Evolutionary conservation across 257 asterid genomes (phyloP).

Genomic region (Penstemon newberryi): DNA sequence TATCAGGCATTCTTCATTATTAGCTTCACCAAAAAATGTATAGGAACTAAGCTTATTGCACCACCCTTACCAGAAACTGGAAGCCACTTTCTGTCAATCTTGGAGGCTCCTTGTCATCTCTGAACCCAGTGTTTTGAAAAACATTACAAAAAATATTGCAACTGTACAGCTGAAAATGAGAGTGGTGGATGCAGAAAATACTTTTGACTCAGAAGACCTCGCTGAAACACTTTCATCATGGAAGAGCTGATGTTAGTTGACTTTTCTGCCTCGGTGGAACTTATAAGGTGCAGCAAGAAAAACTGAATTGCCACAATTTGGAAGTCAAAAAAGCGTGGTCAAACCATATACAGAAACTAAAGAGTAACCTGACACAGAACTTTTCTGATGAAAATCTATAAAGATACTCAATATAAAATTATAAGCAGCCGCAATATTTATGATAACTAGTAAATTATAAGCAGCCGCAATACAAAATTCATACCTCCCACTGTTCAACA

Average conservation of each 20-base stretch:
- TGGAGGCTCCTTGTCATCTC: conserved; percentile 88
- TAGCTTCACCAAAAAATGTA: conserved; percentile 34
- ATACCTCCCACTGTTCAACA: conserved; percentile 90
- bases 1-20: conserved; percentile 39
- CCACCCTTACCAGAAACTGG: conserved; percentile 85
- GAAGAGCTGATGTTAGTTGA: conserved; percentile 82
- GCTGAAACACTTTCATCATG: conserved; percentile 96
- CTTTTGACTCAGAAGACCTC: conserved; percentile 92
- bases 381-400: conserved; percentile 3
- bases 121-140: conserved; percentile 40
- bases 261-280: conserved; percentile 80
- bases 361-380: conserved; percentile 30
- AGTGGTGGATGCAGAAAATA: conserved; percentile 36
- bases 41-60: conserved; percentile 24
- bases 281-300: conserved; percentile 95
- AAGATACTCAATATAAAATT: background rate
- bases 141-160: conserved; percentile 26
- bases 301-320: conserved; percentile 60
- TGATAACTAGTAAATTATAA: conserved; percentile 18
- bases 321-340: conserved; percentile 47
- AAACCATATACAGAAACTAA: conserved; percentile 36
- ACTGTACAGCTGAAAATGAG: conserved; percentile 12
- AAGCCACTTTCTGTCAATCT: conserved; percentile 94
- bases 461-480: conserved; percentile 22
- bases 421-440: conserved; percentile 1